These are phyloP conservation scores for Crinitomyces ghanaensis DNA, from an alignment of 805 yeast genomes.

Conservation along the genomic window DNA sequence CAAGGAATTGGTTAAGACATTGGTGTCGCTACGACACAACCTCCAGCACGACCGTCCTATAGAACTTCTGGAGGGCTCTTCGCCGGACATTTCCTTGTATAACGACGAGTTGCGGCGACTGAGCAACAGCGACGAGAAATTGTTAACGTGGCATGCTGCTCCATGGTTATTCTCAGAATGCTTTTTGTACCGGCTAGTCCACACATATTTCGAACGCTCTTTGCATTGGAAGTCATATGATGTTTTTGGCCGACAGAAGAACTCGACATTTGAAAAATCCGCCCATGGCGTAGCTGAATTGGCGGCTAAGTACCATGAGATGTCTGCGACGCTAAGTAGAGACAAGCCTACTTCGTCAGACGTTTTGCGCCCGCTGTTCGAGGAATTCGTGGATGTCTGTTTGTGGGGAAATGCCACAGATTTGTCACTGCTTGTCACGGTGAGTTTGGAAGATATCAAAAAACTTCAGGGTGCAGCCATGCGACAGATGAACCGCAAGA, in stretches of 20 bases:
- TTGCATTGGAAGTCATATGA: slow-evolving; percentile 49
- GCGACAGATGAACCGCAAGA: slow-evolving; percentile 67
- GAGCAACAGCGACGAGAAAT: no score
- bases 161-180: slow-evolving; percentile 91
- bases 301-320: slow-evolving; percentile 47
- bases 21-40: slow-evolving; percentile 32
- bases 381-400: slow-evolving; percentile 77
- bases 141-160: slow-evolving; percentile 59
- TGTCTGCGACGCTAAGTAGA: slow-evolving; percentile 24
- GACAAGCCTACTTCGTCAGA: slow-evolving; percentile 12
- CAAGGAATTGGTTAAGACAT: slow-evolving; percentile 29
- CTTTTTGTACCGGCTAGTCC: slow-evolving; percentile 53
- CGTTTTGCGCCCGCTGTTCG: slow-evolving; percentile 45
- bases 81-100: slow-evolving; percentile 39
- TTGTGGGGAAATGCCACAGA: slow-evolving; percentile 99
- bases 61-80: slow-evolving; percentile 30
- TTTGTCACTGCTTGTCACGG: slow-evolving; percentile 71
- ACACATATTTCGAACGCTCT: slow-evolving; percentile 22
- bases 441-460: slow-evolving; percentile 67
- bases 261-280: slow-evolving; percentile 64
- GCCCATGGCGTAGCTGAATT: slow-evolving; percentile 69
- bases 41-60: slow-evolving; percentile 31
- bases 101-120: slow-evolving; percentile 40
- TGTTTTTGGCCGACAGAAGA: slow-evolving; percentile 59
- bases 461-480: slow-evolving; percentile 86